These are phyloP conservation scores for Amylostereum chailletii DNA, from an alignment of 1,284 basidiomycete species.

Conservation along the genomic window DNA sequence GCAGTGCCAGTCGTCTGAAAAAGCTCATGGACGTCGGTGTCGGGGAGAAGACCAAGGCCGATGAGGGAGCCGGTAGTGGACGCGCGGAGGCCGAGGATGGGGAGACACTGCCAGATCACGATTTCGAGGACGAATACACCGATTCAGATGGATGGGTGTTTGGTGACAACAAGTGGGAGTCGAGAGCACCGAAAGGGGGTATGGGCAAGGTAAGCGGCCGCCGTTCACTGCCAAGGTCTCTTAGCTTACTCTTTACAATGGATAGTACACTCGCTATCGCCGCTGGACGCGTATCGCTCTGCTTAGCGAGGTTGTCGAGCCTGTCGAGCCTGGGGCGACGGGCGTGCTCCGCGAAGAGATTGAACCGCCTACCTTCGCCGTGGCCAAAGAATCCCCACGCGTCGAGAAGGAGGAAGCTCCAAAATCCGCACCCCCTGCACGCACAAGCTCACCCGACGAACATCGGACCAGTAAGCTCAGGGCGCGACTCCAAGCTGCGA, in stretches of 20 bases:
- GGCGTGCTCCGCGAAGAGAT: slow-evolving; percentile 16
- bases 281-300: slow-evolving; percentile 81
- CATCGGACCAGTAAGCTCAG: no score
- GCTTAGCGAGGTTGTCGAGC: slow-evolving; percentile 63
- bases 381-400: no score
- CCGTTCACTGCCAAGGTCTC: background rate
- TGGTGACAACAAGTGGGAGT: slow-evolving; percentile 95
- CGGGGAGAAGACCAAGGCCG: slow-evolving; percentile 19
- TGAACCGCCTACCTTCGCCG: no score
- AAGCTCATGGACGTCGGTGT: slow-evolving; percentile 31
- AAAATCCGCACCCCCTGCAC: no score
- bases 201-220: slow-evolving; percentile 62
- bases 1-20: slow-evolving; percentile 20
- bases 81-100: slow-evolving; percentile 13
- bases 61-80: slow-evolving; percentile 8
- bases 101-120: slow-evolving; percentile 16
- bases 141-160: slow-evolving; percentile 92
- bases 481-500: no score
- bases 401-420: no score
- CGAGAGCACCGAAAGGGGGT: slow-evolving; percentile 65
- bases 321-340: slow-evolving; percentile 30
- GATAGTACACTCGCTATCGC: slow-evolving; percentile 73
- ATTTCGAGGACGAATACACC: slow-evolving; percentile 45
- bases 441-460: no score
- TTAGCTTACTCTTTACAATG: background rate